A percentile compares a stretch with the other conserved stretches of the same genome.
These are phyloP conservation scores for Lathyrus oleraceus DNA, from an alignment of 306 rosid genomes.

Conservation along the genomic window DNA sequence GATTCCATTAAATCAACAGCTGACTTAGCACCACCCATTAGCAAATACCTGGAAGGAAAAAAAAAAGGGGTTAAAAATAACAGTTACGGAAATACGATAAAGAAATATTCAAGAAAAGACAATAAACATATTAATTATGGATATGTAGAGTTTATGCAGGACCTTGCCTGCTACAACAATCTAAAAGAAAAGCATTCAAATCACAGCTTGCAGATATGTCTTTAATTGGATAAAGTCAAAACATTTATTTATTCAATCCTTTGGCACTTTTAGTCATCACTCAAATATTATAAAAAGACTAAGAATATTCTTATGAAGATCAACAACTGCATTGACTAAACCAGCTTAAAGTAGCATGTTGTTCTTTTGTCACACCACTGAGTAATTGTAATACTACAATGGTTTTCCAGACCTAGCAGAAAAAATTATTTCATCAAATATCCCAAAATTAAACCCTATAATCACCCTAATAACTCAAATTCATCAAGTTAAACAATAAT, in stretches of 20 bases:
- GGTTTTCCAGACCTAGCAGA: conserved; percentile 12
- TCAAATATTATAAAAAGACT: neutral
- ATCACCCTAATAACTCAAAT: conserved; percentile 18
- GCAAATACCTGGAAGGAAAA: conserved; percentile 41
- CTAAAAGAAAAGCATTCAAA: conserved; percentile 14
- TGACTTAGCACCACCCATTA: conserved; percentile 67
- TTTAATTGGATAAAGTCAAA: conserved; percentile 25
- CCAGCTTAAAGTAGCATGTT: neutral
- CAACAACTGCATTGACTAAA: conserved; percentile 16
- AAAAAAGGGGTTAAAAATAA: conserved; percentile 17
- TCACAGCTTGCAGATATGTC: conserved; percentile 9
- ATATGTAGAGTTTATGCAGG: neutral
- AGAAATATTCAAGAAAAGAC: neutral
- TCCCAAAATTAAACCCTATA: neutral
- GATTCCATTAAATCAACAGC: conserved; percentile 83
- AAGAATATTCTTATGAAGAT: neutral
- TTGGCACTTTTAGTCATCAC: neutral
- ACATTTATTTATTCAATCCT: neutral
- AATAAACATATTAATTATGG: conserved; percentile 2
- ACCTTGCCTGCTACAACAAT: neutral
- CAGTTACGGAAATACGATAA: neutral
- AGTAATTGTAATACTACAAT: neutral
- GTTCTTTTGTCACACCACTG: neutral
- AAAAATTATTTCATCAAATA: conserved; percentile 31
- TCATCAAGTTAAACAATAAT: conserved; percentile 8